Evolutionary conservation across 257 asterid species (phyloP).

Genomic region (Prunella vulgaris): DNA sequence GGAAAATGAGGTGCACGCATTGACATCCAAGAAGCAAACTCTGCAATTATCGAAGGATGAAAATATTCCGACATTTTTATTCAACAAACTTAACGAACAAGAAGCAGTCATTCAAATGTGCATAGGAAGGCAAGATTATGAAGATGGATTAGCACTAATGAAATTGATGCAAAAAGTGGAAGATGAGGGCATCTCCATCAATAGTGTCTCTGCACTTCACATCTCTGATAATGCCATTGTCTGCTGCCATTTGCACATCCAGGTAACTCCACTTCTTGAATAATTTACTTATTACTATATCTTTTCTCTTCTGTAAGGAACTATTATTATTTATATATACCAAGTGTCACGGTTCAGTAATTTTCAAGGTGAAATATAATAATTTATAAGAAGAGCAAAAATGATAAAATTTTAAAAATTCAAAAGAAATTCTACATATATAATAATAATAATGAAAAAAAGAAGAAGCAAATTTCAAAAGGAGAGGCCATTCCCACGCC

Average conservation of each 20-base stretch:
- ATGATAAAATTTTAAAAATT: too few species aligned
- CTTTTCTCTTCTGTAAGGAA: too few species aligned
- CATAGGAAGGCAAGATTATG: constrained; percentile 5
- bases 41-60: constrained; percentile 8
- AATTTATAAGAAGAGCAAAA: too few species aligned
- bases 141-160: neutral
- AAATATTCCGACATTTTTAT: constrained; percentile 5
- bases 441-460: too few species aligned
- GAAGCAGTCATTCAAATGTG: constrained; percentile 40
- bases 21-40: constrained; percentile 22
- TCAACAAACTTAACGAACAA: constrained; percentile 18
- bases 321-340: too few species aligned
- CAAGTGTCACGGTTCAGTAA: too few species aligned
- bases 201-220: constrained; percentile 23
- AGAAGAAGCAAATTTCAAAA: too few species aligned
- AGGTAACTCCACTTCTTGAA: constrained; percentile 11
- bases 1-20: constrained; percentile 24
- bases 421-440: too few species aligned
- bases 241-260: constrained; percentile 33
- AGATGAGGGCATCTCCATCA: constrained; percentile 27
- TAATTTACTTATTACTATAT: too few species aligned
- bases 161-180: constrained; percentile 26
- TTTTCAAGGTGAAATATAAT: too few species aligned
- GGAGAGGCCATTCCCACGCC: too few species aligned
- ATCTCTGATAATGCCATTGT: constrained; percentile 20